phyloP scores from a whole-genome alignment of 2,329 filamentous ascomycete species.

The Podosphaera xanthii region DNA sequence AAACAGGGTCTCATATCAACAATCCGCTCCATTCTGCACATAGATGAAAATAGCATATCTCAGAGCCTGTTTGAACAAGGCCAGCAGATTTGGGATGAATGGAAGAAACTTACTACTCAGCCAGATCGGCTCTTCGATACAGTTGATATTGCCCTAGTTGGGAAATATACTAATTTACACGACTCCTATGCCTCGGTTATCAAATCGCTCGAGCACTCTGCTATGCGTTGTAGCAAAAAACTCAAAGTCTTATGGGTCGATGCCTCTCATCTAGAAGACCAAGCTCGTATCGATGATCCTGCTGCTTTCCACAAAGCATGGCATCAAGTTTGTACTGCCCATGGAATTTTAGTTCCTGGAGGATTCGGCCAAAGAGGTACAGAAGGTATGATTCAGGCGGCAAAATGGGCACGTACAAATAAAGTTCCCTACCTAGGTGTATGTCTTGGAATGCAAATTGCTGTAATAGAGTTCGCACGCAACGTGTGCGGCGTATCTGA shows the following conservation, averaged over 20 bases:
- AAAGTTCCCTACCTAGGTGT: slow-evolving; percentile 70
- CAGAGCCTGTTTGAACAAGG: slow-evolving; percentile 37
- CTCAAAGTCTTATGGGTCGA: slow-evolving; percentile 71
- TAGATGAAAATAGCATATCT: slow-evolving; percentile 33
- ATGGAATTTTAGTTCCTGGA: slow-evolving; percentile 34
- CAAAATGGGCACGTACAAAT: slow-evolving; percentile 69
- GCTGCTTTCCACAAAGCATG: slow-evolving; percentile 68
- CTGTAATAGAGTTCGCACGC: slow-evolving; percentile 72
- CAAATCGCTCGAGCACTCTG: slow-evolving; percentile 75
- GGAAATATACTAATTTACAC: slow-evolving; percentile 70
- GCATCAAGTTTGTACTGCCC: slow-evolving; percentile 52
- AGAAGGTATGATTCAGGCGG: slow-evolving; percentile 73
- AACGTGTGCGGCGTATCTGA: slow-evolving; percentile 42
- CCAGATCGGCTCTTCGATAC: slow-evolving; percentile 43
- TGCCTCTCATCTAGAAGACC: slow-evolving; percentile 57
- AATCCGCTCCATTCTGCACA: slow-evolving; percentile 40
- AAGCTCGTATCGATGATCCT: slow-evolving; percentile 35
- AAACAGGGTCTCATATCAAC: slow-evolving; percentile 51
- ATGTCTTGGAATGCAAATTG: slow-evolving; percentile 54
- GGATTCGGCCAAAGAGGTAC: slow-evolving; percentile 53
- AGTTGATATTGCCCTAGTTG: slow-evolving; percentile 68
- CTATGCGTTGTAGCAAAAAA: slow-evolving; percentile 66
- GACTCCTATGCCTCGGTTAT: slow-evolving; percentile 70
- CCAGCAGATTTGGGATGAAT: slow-evolving; percentile 48
- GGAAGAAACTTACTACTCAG: slow-evolving; percentile 46